Evolutionary conservation across 2,329 filamentous ascomycete species (phyloP).

Genomic region (Trichoderma semiorbis): DNA sequence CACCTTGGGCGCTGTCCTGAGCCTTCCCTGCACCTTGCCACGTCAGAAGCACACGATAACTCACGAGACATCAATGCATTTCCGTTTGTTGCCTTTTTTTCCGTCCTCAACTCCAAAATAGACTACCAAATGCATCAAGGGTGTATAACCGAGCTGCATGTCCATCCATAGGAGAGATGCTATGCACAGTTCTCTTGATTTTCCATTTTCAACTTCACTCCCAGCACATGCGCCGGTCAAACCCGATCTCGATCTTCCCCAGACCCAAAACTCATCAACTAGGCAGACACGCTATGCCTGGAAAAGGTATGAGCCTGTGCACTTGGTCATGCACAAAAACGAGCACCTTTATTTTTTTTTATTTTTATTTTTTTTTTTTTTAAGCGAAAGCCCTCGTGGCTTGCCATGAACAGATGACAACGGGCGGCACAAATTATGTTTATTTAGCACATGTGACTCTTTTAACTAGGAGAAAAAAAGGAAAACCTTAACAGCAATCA

Average conservation of each 20-base stretch:
- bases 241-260: conserved; percentile 15
- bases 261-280: conserved; percentile 1
- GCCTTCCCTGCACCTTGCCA: background rate
- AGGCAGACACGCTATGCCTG: conserved; percentile 12
- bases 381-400: background rate
- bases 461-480: background rate
- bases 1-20: background rate
- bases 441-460: background rate
- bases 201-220: background rate
- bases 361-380: background rate
- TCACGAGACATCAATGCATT: background rate
- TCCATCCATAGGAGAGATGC: background rate
- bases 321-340: background rate
- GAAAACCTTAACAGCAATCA: background rate
- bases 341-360: background rate
- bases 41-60: background rate
- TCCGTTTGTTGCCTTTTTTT: background rate
- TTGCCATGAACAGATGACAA: background rate
- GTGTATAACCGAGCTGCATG: background rate
- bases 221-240: background rate
- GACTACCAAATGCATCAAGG: background rate
- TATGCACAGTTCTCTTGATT: background rate
- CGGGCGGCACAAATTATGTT: background rate
- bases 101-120: background rate
- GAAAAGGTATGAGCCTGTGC: conserved; percentile 8